These are phyloP conservation scores for Penicillium steckii DNA, from an alignment of 495 filamentous ascomycete genomes.

Conservation along the genomic window DNA sequence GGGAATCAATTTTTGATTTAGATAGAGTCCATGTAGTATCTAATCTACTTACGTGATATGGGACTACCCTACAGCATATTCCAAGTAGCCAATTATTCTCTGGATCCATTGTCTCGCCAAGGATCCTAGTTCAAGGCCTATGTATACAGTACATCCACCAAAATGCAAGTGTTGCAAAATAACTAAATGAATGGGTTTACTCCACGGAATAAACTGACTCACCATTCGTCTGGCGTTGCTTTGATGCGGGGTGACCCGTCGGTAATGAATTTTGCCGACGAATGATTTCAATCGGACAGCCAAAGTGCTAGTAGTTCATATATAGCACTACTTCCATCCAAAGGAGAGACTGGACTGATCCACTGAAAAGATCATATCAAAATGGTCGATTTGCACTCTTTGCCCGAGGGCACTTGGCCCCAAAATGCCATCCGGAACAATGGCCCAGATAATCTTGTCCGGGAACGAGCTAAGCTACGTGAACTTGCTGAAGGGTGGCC, in stretches of 20 bases:
- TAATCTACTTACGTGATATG: neutral
- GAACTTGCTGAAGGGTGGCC: conserved; percentile 70
- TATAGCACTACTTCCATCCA: too few species aligned
- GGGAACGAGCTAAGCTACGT: conserved; percentile 55
- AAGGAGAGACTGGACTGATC: neutral
- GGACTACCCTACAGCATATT: too few species aligned
- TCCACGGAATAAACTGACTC: neutral
- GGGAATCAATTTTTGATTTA: conserved; percentile 26
- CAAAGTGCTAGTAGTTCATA: neutral
- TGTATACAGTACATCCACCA: too few species aligned
- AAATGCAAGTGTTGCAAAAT: too few species aligned
- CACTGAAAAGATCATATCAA: neutral
- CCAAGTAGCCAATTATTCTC: too few species aligned
- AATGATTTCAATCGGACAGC: neutral
- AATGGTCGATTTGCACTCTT: conserved; percentile 30
- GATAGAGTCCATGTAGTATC: neutral
- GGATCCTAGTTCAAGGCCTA: too few species aligned
- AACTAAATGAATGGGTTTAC: too few species aligned
- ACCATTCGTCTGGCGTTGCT: neutral
- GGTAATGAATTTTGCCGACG: conserved; percentile 13
- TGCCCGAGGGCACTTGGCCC: conserved; percentile 28
- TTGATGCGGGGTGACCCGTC: neutral
- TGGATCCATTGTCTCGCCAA: too few species aligned
- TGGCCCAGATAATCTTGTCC: conserved; percentile 42
- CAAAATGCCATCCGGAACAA: conserved; percentile 53